A percentile compares a stretch with the other conserved stretches of the same genome.
phyloP scores from a whole-genome alignment of 2,329 filamentous ascomycete genomes.

The Ceratocystis alfenasii region DNA sequence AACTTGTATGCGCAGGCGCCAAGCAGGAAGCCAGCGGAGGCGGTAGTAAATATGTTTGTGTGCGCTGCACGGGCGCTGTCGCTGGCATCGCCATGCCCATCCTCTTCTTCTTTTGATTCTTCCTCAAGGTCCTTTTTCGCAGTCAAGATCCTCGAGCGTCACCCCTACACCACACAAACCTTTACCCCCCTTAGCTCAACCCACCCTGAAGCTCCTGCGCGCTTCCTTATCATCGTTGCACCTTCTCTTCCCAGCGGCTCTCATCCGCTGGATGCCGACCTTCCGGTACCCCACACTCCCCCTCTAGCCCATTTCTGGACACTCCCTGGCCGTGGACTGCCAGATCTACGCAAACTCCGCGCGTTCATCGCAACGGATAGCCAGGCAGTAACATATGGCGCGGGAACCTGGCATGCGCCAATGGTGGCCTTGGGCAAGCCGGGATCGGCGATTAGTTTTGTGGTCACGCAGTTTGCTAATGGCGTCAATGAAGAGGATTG shows the following conservation, averaged over 20 bases:
- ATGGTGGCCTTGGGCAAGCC: slow-evolving; percentile 70
- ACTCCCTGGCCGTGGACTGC: slow-evolving; percentile 51
- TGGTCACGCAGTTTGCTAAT: slow-evolving; percentile 82
- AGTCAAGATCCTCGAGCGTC: slow-evolving; percentile 67
- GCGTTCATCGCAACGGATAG: slow-evolving; percentile 68
- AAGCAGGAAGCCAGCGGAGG: slow-evolving; percentile 42
- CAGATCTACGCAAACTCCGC: slow-evolving; percentile 56
- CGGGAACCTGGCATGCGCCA: slow-evolving; percentile 90
- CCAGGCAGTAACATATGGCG: slow-evolving; percentile 83
- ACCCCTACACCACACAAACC: slow-evolving; percentile 89
- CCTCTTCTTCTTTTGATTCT: slow-evolving; percentile 10
- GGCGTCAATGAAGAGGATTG: slow-evolving; percentile 75
- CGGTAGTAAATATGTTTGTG: slow-evolving; percentile 80
- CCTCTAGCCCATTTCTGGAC: slow-evolving; percentile 28
- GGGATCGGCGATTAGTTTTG: slow-evolving; percentile 59
- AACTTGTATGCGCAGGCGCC: slow-evolving; percentile 59
- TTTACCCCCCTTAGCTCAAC: slow-evolving; percentile 60
- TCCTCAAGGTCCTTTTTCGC: slow-evolving; percentile 37
- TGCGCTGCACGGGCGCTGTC: slow-evolving; percentile 41
- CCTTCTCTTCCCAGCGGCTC: slow-evolving; percentile 50
- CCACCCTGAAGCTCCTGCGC: slow-evolving; percentile 28
- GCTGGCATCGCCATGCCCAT: background rate
- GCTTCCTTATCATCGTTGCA: slow-evolving; percentile 80
- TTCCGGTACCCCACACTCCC: background rate
- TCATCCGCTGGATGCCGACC: slow-evolving; percentile 26